Percentiles rank a stretch among this genome's conserved stretches.
phyloP scores from a whole-genome alignment of 2,329 filamentous ascomycete genomes.

The Colletotrichum tabaci region DNA sequence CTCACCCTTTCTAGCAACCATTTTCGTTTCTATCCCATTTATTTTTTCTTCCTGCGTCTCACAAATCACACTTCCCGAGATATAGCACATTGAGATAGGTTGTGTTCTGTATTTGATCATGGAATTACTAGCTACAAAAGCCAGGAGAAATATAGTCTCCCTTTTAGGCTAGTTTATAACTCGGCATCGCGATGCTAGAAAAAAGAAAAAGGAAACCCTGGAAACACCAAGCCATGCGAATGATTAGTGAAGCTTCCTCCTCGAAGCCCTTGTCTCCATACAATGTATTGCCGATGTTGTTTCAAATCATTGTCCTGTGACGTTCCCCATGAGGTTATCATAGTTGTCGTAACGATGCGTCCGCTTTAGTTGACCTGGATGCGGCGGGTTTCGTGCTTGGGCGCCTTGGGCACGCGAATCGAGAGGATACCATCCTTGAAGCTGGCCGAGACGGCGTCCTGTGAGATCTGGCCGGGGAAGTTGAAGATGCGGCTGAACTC shows the following conservation, averaged over 20 bases:
- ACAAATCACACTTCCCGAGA: too few relatives aligned
- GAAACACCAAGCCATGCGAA: constrained; percentile 22
- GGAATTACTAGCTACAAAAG: constrained; percentile 2
- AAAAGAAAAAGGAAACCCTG: not conserved
- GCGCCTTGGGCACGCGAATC: constrained; percentile 76
- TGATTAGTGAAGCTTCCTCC: not conserved
- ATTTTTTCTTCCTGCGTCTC: too few relatives aligned
- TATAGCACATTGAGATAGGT: too few relatives aligned
- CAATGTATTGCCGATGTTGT: constrained; percentile 5
- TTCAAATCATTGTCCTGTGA: constrained; percentile 2
- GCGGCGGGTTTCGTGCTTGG: constrained; percentile 70
- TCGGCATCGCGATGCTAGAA: not conserved
- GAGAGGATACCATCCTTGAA: constrained; percentile 77
- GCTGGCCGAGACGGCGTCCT: constrained; percentile 71
- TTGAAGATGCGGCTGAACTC: constrained; percentile 78
- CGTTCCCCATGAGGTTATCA: too few relatives aligned
- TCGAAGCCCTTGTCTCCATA: not conserved
- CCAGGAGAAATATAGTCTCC: constrained; percentile 1
- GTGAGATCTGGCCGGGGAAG: constrained; percentile 76
- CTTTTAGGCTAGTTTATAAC: not conserved
- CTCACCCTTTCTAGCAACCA: too few relatives aligned
- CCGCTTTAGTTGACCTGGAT: constrained; percentile 66
- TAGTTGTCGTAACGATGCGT: too few relatives aligned
- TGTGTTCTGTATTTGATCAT: too few relatives aligned
- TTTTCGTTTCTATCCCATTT: too few relatives aligned